Percentiles rank a stretch among this genome's conserved stretches.
phyloP scores from a whole-genome alignment of 2,329 filamentous ascomycete species.

The Canariomyces notabilis region DNA sequence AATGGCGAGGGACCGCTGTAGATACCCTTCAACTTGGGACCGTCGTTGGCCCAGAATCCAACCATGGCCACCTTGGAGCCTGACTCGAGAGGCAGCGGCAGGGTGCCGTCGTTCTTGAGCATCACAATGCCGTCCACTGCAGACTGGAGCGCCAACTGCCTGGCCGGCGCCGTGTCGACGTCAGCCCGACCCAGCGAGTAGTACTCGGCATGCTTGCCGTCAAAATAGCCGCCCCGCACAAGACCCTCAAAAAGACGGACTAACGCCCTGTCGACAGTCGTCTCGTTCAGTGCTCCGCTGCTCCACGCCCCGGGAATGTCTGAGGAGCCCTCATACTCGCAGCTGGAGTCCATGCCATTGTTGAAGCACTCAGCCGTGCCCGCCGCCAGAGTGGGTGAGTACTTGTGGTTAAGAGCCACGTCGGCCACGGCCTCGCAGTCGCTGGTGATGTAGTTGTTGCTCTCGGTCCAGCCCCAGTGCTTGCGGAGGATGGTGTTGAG shows the following conservation, averaged over 20 bases:
- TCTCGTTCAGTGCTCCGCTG: conserved; percentile 12
- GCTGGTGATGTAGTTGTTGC: conserved; percentile 58
- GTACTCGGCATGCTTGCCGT: conserved; percentile 46
- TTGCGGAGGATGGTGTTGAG: conserved; percentile 56
- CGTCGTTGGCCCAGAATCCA: conserved; percentile 54
- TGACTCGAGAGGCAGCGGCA: conserved; percentile 47
- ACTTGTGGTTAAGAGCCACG: conserved; percentile 23
- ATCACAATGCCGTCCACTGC: conserved; percentile 43
- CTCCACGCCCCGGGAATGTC: conserved; percentile 19
- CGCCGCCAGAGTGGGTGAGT: conserved; percentile 16
- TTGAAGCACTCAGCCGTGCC: conserved; percentile 22
- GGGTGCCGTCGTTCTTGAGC: conserved; percentile 49
- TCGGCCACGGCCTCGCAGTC: conserved; percentile 54
- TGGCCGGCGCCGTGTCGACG: conserved; percentile 49
- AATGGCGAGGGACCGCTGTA: conserved; percentile 53
- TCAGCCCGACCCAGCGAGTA: conserved; percentile 49
- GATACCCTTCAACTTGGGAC: conserved; percentile 52
- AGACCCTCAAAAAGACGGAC: conserved; percentile 50
- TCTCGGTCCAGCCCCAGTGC: conserved; percentile 58
- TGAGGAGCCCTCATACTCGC: conserved; percentile 17
- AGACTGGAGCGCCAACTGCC: conserved; percentile 51
- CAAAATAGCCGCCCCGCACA: conserved; percentile 54
- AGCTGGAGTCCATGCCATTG: conserved; percentile 20
- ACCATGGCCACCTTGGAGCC: conserved; percentile 47
- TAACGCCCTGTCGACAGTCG: conserved; percentile 37